These are phyloP conservation scores for Prunus persica DNA, from an alignment of 306 rosid genomes.

Conservation along the genomic window Prunus_persica_NCBIv2 NC_034009.1:7240501-7241000, in stretches of 20 bases:
- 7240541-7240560: too few species aligned
- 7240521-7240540: too few species aligned
- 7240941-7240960: background rate
- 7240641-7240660: conserved; percentile 64
- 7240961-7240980: background rate
- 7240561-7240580: too few species aligned
- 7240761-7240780: background rate
- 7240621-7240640: conserved; percentile 77
- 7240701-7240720: conserved; percentile 38
- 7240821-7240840: conserved; percentile 56
- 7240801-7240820: conserved; percentile 15
- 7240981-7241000: background rate
- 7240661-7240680: conserved; percentile 60
- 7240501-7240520: too few species aligned
- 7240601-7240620: conserved; percentile 78
- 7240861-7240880: conserved; percentile 59
- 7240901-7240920: background rate
- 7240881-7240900: background rate
- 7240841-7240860: conserved; percentile 76
- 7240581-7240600: conserved; percentile 63
- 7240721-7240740: conserved; percentile 25
- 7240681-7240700: conserved; percentile 83
- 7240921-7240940: background rate
- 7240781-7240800: conserved; percentile 2
- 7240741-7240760: conserved; percentile 1